phyloP scores from a whole-genome alignment of 2,329 filamentous ascomycete genomes.

The Fusarium kyushuense region DNA sequence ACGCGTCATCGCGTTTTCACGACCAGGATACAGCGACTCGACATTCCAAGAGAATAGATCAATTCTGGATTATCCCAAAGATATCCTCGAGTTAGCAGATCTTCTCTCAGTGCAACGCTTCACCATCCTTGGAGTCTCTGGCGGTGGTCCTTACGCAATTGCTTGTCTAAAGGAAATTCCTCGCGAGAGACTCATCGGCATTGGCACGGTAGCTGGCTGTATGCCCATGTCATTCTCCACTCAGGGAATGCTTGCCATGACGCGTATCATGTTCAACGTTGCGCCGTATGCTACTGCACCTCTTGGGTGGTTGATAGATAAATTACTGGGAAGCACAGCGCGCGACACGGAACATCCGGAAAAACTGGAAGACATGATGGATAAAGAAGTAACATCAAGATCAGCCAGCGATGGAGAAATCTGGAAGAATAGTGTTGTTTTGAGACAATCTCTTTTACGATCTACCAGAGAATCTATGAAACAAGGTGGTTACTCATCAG shows the following conservation, averaged over 20 bases:
- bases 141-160: conserved; percentile 30
- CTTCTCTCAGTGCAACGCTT: background rate
- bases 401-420: conserved; percentile 8
- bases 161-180: conserved; percentile 25
- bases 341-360: conserved; percentile 27
- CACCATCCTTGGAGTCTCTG: conserved; percentile 19
- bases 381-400: conserved; percentile 20
- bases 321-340: background rate
- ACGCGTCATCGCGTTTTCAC: conserved; percentile 21
- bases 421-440: conserved; percentile 1
- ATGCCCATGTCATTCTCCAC: conserved; percentile 33
- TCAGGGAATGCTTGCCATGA: conserved; percentile 22
- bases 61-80: conserved; percentile 18
- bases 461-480: conserved; percentile 21
- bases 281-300: conserved; percentile 15
- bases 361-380: conserved; percentile 17
- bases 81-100: conserved; percentile 8
- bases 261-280: conserved; percentile 18
- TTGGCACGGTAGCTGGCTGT: conserved; percentile 16
- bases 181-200: background rate
- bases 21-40: conserved; percentile 25
- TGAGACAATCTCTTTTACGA: background rate
- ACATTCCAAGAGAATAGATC: conserved; percentile 26
- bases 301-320: conserved; percentile 20
- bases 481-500: conserved; percentile 14